A percentile compares a stretch with the other conserved stretches of the same genome.
These are phyloP conservation scores for Fusarium dlaminii DNA, from an alignment of 2,329 filamentous ascomycete species.

Conservation along the genomic window DNA sequence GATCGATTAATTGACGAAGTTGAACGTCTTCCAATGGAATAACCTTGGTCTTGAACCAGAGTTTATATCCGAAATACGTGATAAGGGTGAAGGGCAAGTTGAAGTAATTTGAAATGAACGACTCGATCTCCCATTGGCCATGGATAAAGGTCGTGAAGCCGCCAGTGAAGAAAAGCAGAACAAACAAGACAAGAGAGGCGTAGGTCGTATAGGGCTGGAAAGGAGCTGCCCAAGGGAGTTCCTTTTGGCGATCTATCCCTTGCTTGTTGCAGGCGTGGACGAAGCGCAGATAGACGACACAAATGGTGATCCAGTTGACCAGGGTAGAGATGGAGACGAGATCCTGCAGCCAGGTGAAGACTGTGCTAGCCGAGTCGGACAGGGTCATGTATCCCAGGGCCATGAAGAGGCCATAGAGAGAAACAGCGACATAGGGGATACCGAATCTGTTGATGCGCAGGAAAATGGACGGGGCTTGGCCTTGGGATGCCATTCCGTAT, in stretches of 20 bases:
- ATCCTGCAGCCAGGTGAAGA: constrained; percentile 10
- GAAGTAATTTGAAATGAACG: background rate
- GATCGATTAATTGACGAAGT: background rate
- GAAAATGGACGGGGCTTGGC: background rate
- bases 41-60: background rate
- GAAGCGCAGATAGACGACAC: background rate
- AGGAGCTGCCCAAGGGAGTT: constrained; percentile 1
- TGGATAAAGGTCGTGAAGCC: background rate
- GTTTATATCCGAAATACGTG: background rate
- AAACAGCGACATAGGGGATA: background rate
- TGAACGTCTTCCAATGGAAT: background rate
- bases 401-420: background rate
- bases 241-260: background rate
- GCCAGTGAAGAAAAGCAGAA: background rate
- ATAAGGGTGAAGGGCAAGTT: background rate
- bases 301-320: background rate
- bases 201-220: background rate
- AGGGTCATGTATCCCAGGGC: background rate
- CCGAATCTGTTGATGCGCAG: background rate
- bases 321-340: background rate
- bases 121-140: background rate
- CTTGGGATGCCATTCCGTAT: background rate
- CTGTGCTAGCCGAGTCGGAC: background rate
- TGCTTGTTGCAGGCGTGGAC: background rate
- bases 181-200: background rate